Conservation (phyloP, 176 grass and related monocot species). For the Chrysopogon serrulatus region DNA sequence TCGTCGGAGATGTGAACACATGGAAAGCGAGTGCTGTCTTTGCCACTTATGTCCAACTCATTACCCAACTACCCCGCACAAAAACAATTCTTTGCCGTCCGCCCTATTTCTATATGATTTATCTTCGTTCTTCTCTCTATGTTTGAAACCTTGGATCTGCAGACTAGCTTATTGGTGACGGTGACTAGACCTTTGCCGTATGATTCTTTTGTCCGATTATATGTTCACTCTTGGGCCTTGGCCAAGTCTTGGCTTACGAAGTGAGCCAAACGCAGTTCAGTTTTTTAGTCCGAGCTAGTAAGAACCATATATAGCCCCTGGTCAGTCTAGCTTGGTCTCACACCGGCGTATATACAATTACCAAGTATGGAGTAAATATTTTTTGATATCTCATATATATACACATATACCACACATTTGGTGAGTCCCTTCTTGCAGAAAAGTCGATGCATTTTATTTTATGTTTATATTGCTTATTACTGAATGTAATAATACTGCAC, state of each 20-base stretch:
- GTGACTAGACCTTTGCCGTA: neutral
- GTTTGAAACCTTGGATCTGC: slow-evolving; percentile 10
- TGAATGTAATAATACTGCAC: too few relatives aligned
- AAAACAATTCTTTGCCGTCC: slow-evolving; percentile 15
- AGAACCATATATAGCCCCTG: neutral
- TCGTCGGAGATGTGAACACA: neutral
- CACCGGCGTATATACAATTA: neutral
- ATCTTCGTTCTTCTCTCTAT: neutral
- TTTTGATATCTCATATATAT: too few relatives aligned
- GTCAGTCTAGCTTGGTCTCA: neutral
- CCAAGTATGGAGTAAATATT: neutral
- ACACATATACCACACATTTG: too few relatives aligned
- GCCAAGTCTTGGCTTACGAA: neutral
- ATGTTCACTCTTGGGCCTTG: neutral
- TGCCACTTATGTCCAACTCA: slow-evolving; percentile 39
- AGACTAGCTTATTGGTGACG: neutral
- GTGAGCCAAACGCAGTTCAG: neutral
- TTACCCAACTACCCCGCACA: neutral
- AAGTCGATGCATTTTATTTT: neutral
- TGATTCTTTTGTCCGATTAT: neutral
- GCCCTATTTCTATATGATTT: slow-evolving; percentile 10
- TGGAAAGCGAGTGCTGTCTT: slow-evolving; percentile 22
- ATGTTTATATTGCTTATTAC: neutral
- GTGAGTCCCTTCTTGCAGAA: neutral
- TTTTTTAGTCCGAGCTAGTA: neutral